These are phyloP conservation scores for Diatrype stigma DNA, from an alignment of 2,329 filamentous ascomycete genomes.

Conservation along the genomic window DNA sequence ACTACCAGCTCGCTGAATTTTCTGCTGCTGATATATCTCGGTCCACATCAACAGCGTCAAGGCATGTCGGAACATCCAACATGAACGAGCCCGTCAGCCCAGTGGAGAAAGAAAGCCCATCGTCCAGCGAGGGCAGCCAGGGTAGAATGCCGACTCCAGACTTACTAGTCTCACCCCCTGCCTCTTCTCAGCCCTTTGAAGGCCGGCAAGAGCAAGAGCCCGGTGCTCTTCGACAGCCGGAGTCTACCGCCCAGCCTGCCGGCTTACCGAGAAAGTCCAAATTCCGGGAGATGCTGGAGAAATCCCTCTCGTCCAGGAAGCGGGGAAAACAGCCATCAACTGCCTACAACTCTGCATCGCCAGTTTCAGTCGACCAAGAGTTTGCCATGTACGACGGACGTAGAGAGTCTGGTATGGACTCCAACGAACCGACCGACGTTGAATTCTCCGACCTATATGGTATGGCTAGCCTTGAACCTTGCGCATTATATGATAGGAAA, in stretches of 20 bases:
- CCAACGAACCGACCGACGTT: not conserved
- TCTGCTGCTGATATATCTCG: constrained; percentile 1
- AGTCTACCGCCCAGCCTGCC: not conserved
- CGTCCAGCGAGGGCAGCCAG: constrained; percentile 3
- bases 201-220: not conserved
- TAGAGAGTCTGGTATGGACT: not conserved
- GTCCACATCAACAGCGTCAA: not conserved
- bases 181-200: not conserved
- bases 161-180: not conserved
- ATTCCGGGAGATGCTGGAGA: constrained; percentile 17
- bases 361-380: not conserved
- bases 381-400: not conserved
- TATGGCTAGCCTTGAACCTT: not conserved
- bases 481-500: not conserved
- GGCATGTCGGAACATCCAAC: no score
- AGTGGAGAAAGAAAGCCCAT: not conserved
- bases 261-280: constrained; percentile 4
- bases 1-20: not conserved
- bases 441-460: not conserved
- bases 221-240: constrained; percentile 5
- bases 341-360: not conserved
- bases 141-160: constrained; percentile 2
- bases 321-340: constrained; percentile 7
- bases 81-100: not conserved
- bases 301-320: constrained; percentile 14